Evolutionary conservation across 2,329 filamentous ascomycete genomes (phyloP).

Genomic region (Aspergillus aculeatinus): DNA sequence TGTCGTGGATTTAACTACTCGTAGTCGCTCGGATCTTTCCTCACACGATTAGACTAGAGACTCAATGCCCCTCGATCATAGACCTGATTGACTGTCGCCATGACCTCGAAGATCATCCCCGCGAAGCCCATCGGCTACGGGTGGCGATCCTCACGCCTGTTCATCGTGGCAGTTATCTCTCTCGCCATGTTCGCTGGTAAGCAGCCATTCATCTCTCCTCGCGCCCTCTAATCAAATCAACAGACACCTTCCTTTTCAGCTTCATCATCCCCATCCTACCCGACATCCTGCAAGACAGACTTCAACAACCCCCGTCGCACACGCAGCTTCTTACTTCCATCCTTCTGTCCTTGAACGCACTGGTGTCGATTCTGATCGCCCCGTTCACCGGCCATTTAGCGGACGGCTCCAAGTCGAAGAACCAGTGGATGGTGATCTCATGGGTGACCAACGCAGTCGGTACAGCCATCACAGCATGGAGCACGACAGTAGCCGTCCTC

Average conservation of each 20-base stretch:
- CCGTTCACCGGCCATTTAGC: not conserved
- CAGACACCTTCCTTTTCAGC: conserved; percentile 8
- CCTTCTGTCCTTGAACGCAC: not conserved
- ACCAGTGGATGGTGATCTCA: not conserved
- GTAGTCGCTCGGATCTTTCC: no score
- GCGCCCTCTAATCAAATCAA: not conserved
- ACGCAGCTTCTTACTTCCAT: conserved; percentile 2
- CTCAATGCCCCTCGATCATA: no score
- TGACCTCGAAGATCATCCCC: not conserved
- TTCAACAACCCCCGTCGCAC: not conserved
- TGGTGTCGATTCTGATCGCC: not conserved
- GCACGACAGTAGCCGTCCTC: not conserved
- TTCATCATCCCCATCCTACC: conserved; percentile 9
- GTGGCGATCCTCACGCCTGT: not conserved
- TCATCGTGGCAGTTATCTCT: not conserved
- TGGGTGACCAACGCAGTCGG: not conserved
- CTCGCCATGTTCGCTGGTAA: not conserved
- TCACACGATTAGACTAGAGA: no score
- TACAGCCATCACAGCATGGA: not conserved
- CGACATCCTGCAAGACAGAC: not conserved
- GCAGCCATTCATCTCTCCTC: not conserved
- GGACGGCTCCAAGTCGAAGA: not conserved
- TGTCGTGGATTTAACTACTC: no score
- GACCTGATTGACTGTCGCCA: not conserved
- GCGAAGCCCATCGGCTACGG: not conserved